A percentile compares a stretch with the other conserved stretches of the same genome.
phyloP scores from a whole-genome alignment of 2,329 filamentous ascomycete genomes.

The Acarospora socialis region DNA sequence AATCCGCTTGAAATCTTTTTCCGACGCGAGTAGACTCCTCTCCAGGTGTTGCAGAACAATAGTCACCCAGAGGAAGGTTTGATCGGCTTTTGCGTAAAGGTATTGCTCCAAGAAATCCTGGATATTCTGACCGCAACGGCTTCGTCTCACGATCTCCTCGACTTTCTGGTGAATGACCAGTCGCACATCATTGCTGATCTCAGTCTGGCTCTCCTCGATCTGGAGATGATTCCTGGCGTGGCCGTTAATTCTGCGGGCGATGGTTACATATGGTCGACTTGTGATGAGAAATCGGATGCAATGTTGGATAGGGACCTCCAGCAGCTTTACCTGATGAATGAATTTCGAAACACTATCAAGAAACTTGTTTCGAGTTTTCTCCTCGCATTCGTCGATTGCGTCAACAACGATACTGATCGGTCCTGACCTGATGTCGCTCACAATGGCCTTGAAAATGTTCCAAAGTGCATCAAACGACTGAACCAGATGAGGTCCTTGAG shows the following conservation, averaged over 20 bases:
- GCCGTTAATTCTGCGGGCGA: too few relatives aligned
- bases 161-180: constrained; percentile 22
- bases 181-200: constrained; percentile 19
- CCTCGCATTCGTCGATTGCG: constrained; percentile 27
- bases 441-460: background rate
- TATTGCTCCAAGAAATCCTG: constrained; percentile 18
- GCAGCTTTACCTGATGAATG: constrained; percentile 7
- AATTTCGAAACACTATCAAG: constrained; percentile 17
- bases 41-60: constrained; percentile 25
- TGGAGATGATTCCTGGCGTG: constrained; percentile 12
- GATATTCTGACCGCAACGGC: constrained; percentile 15
- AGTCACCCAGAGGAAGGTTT: constrained; percentile 27
- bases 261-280: constrained; percentile 19
- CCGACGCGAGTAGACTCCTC: constrained; percentile 15
- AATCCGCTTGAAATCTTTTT: constrained; percentile 19
- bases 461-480: constrained; percentile 1
- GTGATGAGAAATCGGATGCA: constrained; percentile 24
- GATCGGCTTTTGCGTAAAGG: constrained; percentile 21
- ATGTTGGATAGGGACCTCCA: constrained; percentile 8
- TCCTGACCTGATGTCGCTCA: too few relatives aligned
- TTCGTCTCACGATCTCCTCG: constrained; percentile 19
- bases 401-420: constrained; percentile 24
- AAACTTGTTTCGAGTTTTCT: constrained; percentile 15
- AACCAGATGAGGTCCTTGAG: too few relatives aligned
- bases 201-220: constrained; percentile 16